Conservation (phyloP, 257 asterid species). For the Anisodus tanguticus region DNA sequence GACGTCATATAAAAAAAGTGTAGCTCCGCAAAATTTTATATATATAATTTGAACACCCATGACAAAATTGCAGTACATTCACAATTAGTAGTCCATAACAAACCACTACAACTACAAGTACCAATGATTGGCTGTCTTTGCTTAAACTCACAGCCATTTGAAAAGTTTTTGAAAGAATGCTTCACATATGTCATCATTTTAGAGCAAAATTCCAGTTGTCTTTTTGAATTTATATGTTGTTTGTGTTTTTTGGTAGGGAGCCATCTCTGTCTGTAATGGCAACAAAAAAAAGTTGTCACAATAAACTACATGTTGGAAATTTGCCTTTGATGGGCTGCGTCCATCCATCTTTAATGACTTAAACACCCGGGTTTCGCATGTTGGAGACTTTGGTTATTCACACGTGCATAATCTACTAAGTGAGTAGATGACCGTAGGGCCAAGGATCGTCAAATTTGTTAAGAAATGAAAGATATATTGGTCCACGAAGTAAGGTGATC, state of each 20-base stretch:
- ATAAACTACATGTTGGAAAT: not conserved
- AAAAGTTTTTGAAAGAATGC: not conserved
- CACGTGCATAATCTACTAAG: too few species aligned
- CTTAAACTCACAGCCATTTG: slow-evolving; percentile 19
- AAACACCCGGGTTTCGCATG: too few species aligned
- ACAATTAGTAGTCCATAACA: not conserved
- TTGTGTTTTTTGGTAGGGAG: slow-evolving; percentile 11
- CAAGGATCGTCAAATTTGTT: too few species aligned
- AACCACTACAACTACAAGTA: not conserved
- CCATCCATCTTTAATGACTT: too few species aligned
- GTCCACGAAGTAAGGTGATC: too few species aligned
- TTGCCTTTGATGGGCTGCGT: too few species aligned
- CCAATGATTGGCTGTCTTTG: not conserved
- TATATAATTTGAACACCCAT: not conserved
- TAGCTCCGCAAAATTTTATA: not conserved
- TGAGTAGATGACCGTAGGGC: too few species aligned
- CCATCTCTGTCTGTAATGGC: not conserved
- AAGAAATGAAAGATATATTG: too few species aligned
- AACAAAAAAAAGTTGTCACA: not conserved
- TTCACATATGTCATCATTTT: not conserved
- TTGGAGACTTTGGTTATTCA: too few species aligned
- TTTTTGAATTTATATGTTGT: not conserved
- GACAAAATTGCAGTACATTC: not conserved
- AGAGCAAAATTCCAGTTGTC: not conserved
- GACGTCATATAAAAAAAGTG: slow-evolving; percentile 32